Evolutionary conservation across 2,329 filamentous ascomycete genomes (phyloP).

Genomic region (Colletotrichum magnum): DNA sequence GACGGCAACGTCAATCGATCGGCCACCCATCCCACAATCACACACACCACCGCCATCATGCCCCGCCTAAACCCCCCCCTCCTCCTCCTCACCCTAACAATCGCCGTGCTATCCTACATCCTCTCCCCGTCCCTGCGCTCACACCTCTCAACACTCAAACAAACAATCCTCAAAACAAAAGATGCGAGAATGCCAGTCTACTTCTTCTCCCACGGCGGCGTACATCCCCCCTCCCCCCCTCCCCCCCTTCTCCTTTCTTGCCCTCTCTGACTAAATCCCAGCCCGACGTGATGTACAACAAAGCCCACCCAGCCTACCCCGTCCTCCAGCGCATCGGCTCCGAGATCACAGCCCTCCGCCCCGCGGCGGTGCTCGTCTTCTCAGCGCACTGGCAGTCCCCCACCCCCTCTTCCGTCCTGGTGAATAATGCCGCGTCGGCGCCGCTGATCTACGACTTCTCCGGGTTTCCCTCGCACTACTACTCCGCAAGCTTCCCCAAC

Average conservation of each 20-base stretch:
- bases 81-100: constrained; percentile 15
- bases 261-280: constrained; percentile 43
- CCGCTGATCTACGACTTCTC: constrained; percentile 83
- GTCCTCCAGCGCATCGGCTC: constrained; percentile 75
- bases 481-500: constrained; percentile 76
- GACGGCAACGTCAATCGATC: no score
- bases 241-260: not conserved
- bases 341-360: constrained; percentile 80
- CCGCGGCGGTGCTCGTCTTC: constrained; percentile 81
- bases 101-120: constrained; percentile 13
- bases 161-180: not conserved
- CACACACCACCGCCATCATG: not conserved
- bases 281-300: constrained; percentile 79
- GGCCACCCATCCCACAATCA: no score
- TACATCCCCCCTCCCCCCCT: constrained; percentile 49
- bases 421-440: constrained; percentile 76
- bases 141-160: not conserved
- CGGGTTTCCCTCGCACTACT: constrained; percentile 79
- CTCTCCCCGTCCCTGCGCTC: constrained; percentile 18
- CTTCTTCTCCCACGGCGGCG: constrained; percentile 66
- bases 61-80: constrained; percentile 19
- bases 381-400: constrained; percentile 82
- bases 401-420: constrained; percentile 66
- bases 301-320: constrained; percentile 75
- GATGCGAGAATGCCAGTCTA: constrained; percentile 57